Conservation (phyloP, 2,329 filamentous ascomycete genomes). For the Alternaria sp. region DNA sequence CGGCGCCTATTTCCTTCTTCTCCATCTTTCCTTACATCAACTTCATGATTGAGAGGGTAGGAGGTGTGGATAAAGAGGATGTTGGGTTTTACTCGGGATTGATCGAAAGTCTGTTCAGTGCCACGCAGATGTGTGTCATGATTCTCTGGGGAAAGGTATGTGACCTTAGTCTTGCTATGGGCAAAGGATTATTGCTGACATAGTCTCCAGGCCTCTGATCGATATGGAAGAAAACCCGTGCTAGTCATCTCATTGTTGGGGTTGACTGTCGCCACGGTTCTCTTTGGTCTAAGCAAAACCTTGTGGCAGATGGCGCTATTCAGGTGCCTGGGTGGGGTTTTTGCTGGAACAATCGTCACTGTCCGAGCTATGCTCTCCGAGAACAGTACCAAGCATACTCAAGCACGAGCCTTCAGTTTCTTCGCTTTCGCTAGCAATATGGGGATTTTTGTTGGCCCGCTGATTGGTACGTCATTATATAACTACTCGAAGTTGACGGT, state of each 20-base stretch:
- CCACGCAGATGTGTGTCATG: constrained; percentile 81
- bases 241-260: constrained; percentile 73
- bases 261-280: constrained; percentile 65
- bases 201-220: constrained; percentile 64
- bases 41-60: constrained; percentile 76
- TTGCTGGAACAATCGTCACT: constrained; percentile 77
- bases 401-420: constrained; percentile 77
- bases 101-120: constrained; percentile 75
- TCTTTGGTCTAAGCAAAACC: constrained; percentile 73
- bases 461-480: constrained; percentile 58
- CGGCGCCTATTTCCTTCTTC: constrained; percentile 86
- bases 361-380: constrained; percentile 82
- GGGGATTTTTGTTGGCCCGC: constrained; percentile 76
- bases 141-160: constrained; percentile 68
- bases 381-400: constrained; percentile 72
- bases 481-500: not conserved
- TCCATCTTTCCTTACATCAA: constrained; percentile 83
- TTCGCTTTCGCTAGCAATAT: constrained; percentile 80
- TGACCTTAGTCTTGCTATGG: not conserved
- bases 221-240: constrained; percentile 75
- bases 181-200: not conserved
- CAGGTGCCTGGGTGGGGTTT: constrained; percentile 75
- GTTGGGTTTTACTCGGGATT: constrained; percentile 83
- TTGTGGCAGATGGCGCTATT: constrained; percentile 80
- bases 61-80: constrained; percentile 68